Conservation (phyloP, 2,329 filamentous ascomycete species). For the Ophiostoma fasciatum region DNA sequence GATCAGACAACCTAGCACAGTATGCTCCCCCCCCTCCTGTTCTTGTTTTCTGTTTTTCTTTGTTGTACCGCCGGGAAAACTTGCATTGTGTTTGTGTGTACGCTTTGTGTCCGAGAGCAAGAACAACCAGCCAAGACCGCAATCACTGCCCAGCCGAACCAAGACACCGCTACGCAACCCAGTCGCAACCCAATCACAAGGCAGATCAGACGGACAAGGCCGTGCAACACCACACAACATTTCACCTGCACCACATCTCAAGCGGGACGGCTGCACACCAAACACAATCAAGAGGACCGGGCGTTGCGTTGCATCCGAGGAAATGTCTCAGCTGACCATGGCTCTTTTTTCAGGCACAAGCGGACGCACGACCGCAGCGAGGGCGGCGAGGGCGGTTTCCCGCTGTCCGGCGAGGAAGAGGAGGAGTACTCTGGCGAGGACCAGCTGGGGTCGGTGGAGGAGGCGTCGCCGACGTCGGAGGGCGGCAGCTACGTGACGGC, state of each 20-base stretch:
- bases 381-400: constrained; percentile 40
- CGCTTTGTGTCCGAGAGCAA: constrained; percentile 19
- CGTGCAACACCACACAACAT: constrained; percentile 16
- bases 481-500: constrained; percentile 43
- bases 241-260: not conserved
- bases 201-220: constrained; percentile 15
- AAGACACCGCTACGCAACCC: not conserved
- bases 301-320: too few species aligned
- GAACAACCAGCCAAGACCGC: constrained; percentile 4
- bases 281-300: constrained; percentile 14
- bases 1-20: constrained; percentile 98
- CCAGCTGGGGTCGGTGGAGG: constrained; percentile 65
- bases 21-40: constrained; percentile 39
- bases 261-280: not conserved
- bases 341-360: constrained; percentile 59
- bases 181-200: not conserved
- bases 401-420: constrained; percentile 67
- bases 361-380: constrained; percentile 53
- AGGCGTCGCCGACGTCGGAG: constrained; percentile 60
- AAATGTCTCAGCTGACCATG: too few species aligned
- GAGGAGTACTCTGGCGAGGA: constrained; percentile 75
- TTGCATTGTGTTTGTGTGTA: constrained; percentile 18
- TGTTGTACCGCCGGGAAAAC: constrained; percentile 17
- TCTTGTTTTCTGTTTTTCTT: constrained; percentile 20
- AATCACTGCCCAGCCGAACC: not conserved